These are phyloP conservation scores for Trichocomaceae sp. DNA, from an alignment of 2,329 filamentous ascomycete genomes.

Conservation along the genomic window DNA sequence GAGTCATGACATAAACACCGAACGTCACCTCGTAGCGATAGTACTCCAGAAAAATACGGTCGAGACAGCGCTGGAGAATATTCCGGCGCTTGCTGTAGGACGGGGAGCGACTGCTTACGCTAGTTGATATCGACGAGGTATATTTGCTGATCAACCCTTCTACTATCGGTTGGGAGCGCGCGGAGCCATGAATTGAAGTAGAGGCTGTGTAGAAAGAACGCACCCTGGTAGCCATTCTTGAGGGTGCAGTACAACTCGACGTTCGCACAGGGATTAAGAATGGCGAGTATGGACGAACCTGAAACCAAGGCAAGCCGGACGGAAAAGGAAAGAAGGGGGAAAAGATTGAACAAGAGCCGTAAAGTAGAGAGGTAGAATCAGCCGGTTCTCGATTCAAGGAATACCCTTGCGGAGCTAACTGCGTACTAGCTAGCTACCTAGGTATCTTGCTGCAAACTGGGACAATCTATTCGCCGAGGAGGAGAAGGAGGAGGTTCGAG, in stretches of 20 bases:
- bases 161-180: slow-evolving; percentile 25
- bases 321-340: neutral
- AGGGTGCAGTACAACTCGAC: neutral
- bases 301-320: neutral
- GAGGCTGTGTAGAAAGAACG: slow-evolving; percentile 30
- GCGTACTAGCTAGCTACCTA: too few relatives aligned
- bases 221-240: slow-evolving; percentile 27
- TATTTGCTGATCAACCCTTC: slow-evolving; percentile 31
- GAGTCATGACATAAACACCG: slow-evolving; percentile 39
- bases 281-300: neutral
- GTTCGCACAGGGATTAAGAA: neutral
- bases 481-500: neutral
- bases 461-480: too few relatives aligned
- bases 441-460: too few relatives aligned
- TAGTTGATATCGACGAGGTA: slow-evolving; percentile 23
- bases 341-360: neutral
- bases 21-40: slow-evolving; percentile 45
- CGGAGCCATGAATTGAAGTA: slow-evolving; percentile 23
- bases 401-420: too few relatives aligned
- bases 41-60: slow-evolving; percentile 36
- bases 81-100: slow-evolving; percentile 19
- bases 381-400: neutral
- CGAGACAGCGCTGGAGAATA: slow-evolving; percentile 24
- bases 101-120: slow-evolving; percentile 7
- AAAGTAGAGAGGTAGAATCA: neutral